Evolutionary conservation across 768 basidiomycete species (phyloP).

Genomic region (Coprinellus aureogranulatus): DNA sequence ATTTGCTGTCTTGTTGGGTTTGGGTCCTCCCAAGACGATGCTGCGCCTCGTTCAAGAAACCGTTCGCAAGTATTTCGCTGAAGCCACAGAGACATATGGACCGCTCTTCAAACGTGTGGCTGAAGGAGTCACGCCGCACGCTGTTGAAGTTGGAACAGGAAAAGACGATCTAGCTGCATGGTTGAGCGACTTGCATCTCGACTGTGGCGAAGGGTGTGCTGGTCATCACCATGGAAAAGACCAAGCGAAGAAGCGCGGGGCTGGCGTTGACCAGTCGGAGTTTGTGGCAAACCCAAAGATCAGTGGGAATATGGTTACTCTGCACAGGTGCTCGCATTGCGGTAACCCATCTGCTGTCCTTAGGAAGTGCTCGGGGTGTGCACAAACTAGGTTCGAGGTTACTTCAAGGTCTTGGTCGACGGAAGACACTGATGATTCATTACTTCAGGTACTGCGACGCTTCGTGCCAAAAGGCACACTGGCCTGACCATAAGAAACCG

Average conservation of each 20-base stretch:
- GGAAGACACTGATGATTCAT: too few species aligned
- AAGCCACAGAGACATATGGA: constrained; percentile 47
- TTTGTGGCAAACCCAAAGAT: constrained; percentile 37
- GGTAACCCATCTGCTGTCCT: constrained; percentile 46
- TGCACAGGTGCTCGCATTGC: constrained; percentile 66
- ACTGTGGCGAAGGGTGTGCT: constrained; percentile 28
- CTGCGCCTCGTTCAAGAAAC: constrained; percentile 52
- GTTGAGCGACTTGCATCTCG: constrained; percentile 49
- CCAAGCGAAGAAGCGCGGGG: constrained; percentile 4
- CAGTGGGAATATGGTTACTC: constrained; percentile 44
- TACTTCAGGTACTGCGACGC: constrained; percentile 6
- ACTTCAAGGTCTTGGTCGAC: too few species aligned
- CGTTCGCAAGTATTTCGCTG: constrained; percentile 45
- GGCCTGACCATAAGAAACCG: constrained; percentile 2
- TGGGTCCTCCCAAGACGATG: constrained; percentile 47
- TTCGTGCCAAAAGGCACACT: constrained; percentile 7
- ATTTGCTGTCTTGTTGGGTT: constrained; percentile 32
- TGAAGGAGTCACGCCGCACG: constrained; percentile 25
- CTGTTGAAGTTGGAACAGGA: constrained; percentile 35
- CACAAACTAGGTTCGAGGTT: constrained; percentile 5
- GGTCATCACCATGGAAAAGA: neutral
- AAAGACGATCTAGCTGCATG: constrained; percentile 55
- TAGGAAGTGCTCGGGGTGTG: constrained; percentile 9
- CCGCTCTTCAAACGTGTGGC: constrained; percentile 36
- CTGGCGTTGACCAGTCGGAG: constrained; percentile 23